Evolutionary conservation across 225 moss, liverwort and hornwort species (phyloP), one percentile per base, ranked within the genome.

Genomic region (Thuidium tamariscinum): DNA sequence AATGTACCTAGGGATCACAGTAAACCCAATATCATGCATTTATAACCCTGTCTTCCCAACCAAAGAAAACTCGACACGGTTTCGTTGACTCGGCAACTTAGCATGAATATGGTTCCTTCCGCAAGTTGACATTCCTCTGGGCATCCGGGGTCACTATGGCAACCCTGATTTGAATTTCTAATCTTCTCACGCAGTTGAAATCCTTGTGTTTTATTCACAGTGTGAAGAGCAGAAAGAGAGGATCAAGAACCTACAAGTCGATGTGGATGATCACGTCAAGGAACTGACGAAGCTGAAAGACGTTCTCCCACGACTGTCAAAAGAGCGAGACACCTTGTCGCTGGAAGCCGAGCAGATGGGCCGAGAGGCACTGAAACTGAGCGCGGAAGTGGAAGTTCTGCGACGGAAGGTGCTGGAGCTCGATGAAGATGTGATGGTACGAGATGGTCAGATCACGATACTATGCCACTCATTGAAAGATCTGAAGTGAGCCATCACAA

Each of bases 351-450:
- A 97, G 71, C 94, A 97, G 84, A 97, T 97, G 82, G 96, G 95
- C 46, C 91, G 95, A 62, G 96, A 97, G 85, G 97, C 96, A 21
- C 82, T 97, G 85, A 92, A 93, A 84, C 61, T 97, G 88, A 96
- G 97, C 87, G 96, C 97, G 13, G 95, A 97, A 89, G 96, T 97
- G 27, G 97, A 97, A 89, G 96, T 97, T n/a, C 81, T 97, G 65
- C 91, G 95, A 82, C 92, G 95, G 87, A 96, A 90, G 86, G 95
- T 97, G 42, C 91, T 91, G 66, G 94, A 97, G 79, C 89, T 97
- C 44, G 95, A 97, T 82, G 95, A 97, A 88, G 96, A 97, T 85
- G 95, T 97, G 51, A 89, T 97, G 95, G 91, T 97, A 27, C 92
- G 95, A 84, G 96, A 97, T 63, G 96, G 97, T 32, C 96, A 97